Conservation (phyloP, 2,329 filamentous ascomycete genomes). For the Aureobasidium musti region DNA sequence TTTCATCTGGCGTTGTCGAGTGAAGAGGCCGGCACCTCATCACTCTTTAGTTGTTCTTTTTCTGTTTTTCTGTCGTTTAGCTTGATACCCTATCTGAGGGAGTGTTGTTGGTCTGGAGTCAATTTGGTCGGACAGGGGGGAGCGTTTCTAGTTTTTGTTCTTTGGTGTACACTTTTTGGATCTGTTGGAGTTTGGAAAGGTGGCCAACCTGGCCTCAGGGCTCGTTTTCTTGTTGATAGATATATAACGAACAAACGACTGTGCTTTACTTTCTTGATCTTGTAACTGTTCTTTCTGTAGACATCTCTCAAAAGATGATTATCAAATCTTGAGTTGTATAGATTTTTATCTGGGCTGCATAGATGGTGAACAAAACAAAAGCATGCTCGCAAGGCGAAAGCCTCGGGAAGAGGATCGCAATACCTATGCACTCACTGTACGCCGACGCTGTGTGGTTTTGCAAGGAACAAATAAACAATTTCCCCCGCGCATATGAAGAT, state of each 20-base stretch:
- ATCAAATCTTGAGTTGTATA: not conserved
- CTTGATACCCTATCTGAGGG: constrained; percentile 24
- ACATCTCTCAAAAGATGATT: too few relatives aligned
- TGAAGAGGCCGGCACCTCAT: constrained; percentile 10
- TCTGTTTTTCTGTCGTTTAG: constrained; percentile 3
- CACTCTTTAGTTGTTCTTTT: not conserved
- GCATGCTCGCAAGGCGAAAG: not conserved
- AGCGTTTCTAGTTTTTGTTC: not conserved
- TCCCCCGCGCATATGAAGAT: not conserved
- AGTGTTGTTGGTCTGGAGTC: not conserved
- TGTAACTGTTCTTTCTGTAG: too few relatives aligned
- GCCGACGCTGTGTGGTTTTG: constrained; percentile 17
- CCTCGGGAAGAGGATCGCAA: not conserved
- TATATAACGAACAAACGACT: constrained; percentile 10
- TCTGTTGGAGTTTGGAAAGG: constrained; percentile 10
- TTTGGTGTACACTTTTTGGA: not conserved
- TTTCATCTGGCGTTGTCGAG: constrained; percentile 12
- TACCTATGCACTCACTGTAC: constrained; percentile 5
- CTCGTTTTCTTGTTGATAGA: constrained; percentile 15
- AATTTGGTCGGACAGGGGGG: constrained; percentile 2
- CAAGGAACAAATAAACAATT: not conserved
- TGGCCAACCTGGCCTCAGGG: not conserved
- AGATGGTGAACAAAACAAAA: not conserved
- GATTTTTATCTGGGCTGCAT: not conserved
- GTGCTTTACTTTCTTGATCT: not conserved